A percentile compares a stretch with the other conserved stretches of the same genome.
Evolutionary conservation across 1,139 yeast species (phyloP).

Genomic region (Sugiyamaella neomexicana): DNA sequence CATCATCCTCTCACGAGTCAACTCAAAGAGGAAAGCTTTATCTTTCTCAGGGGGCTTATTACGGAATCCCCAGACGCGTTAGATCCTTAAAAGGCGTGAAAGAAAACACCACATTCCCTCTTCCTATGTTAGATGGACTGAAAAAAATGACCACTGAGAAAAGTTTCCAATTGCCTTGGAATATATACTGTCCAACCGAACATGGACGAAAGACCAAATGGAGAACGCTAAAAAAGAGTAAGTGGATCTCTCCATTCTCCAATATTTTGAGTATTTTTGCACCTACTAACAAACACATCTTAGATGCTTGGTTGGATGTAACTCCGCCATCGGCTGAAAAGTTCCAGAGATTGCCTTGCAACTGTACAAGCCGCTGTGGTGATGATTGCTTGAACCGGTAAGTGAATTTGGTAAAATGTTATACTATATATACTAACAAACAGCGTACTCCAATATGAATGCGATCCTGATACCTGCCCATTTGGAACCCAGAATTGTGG

Average conservation of each 20-base stretch:
- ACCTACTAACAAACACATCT: slow-evolving; percentile 14
- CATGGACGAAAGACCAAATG: slow-evolving; percentile 35
- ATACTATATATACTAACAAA: background rate
- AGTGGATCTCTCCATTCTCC: too few relatives aligned
- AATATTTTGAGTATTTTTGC: background rate
- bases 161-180: slow-evolving; percentile 40
- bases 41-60: slow-evolving; percentile 10
- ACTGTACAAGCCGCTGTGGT: slow-evolving; percentile 40
- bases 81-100: slow-evolving; percentile 5
- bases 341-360: slow-evolving; percentile 35
- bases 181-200: slow-evolving; percentile 40
- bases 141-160: slow-evolving; percentile 18
- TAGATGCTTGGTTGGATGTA: slow-evolving; percentile 34
- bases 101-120: slow-evolving; percentile 27
- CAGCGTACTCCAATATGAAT: slow-evolving; percentile 41
- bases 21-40: slow-evolving; percentile 13
- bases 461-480: slow-evolving; percentile 41
- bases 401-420: slow-evolving; percentile 1
- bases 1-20: slow-evolving; percentile 1
- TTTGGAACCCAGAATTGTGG: slow-evolving; percentile 42
- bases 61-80: slow-evolving; percentile 14
- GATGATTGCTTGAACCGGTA: slow-evolving; percentile 40
- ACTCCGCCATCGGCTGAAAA: slow-evolving; percentile 26
- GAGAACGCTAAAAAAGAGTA: slow-evolving; percentile 37
- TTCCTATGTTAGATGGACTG: slow-evolving; percentile 29